phyloP scores from a whole-genome alignment of 495 filamentous ascomycete species.

The Penicillium pulvis region DNA sequence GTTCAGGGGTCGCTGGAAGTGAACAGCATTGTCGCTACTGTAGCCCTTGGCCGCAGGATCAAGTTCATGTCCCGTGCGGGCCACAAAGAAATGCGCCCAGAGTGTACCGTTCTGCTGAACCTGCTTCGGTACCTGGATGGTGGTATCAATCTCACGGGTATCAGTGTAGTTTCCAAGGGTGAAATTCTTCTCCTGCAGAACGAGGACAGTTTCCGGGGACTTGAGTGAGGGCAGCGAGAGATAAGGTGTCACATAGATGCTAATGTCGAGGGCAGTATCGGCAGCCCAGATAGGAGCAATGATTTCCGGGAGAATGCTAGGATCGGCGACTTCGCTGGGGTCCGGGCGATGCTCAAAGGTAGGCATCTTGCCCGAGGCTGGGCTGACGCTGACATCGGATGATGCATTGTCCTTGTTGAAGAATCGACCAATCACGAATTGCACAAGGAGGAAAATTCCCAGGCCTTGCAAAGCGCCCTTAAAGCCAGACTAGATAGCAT shows the following conservation, averaged over 20 bases:
- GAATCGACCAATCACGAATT: slow-evolving; percentile 62
- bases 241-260: slow-evolving; percentile 78
- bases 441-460: slow-evolving; percentile 68
- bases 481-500: slow-evolving; percentile 49
- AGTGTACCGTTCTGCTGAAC: slow-evolving; percentile 93
- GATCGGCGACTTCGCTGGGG: slow-evolving; percentile 60
- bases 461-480: slow-evolving; percentile 63
- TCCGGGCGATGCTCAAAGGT: slow-evolving; percentile 65
- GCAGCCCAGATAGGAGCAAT: slow-evolving; percentile 87
- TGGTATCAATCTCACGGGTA: slow-evolving; percentile 73
- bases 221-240: slow-evolving; percentile 68
- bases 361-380: slow-evolving; percentile 55
- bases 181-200: slow-evolving; percentile 80
- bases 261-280: slow-evolving; percentile 78
- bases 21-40: slow-evolving; percentile 71
- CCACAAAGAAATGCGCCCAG: slow-evolving; percentile 91
- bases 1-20: slow-evolving; percentile 83
- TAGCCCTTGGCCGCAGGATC: slow-evolving; percentile 75
- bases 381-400: slow-evolving; percentile 35
- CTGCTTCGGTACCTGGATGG: slow-evolving; percentile 70
- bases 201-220: slow-evolving; percentile 55
- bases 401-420: slow-evolving; percentile 51
- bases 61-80: slow-evolving; percentile 67
- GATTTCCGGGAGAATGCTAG: slow-evolving; percentile 71
- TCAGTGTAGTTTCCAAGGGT: slow-evolving; percentile 80